phyloP scores from a whole-genome alignment of 140 eudicot genomes.

The Stevia rebaudiana region DNA sequence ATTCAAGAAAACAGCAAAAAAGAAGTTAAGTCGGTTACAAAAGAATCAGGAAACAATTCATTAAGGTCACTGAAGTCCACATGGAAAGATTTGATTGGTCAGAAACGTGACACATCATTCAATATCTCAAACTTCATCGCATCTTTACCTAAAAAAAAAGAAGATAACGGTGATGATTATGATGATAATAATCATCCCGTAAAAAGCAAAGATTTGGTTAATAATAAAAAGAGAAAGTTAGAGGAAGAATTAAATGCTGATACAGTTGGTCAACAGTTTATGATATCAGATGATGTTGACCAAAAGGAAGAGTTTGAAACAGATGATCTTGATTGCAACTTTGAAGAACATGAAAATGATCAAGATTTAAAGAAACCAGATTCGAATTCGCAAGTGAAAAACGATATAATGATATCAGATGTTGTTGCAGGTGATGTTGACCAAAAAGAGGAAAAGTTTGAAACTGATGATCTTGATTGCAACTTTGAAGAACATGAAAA shows the following conservation, averaged over 20 bases:
- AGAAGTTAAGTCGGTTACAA: constrained; percentile 24
- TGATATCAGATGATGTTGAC: constrained; percentile 16
- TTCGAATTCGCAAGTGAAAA: constrained; percentile 23
- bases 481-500: constrained; percentile 9
- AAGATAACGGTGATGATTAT: constrained; percentile 14
- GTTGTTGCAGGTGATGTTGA: constrained; percentile 12
- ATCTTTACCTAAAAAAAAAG: constrained; percentile 19
- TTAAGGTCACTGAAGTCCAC: constrained; percentile 45
- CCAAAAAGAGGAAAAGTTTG: constrained; percentile 19
- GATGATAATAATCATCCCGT: constrained; percentile 9
- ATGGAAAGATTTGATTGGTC: constrained; percentile 48
- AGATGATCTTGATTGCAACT: background rate
- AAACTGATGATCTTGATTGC: background rate
- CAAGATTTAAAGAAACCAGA: background rate
- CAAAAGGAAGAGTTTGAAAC: constrained; percentile 15
- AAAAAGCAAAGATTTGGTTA: background rate
- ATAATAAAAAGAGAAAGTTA: constrained; percentile 14
- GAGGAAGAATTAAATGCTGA: no score
- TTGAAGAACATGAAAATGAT: constrained; percentile 11
- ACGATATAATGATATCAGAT: no score
- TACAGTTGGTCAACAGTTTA: background rate
- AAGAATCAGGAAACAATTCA: constrained; percentile 22
- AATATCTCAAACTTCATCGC: constrained; percentile 38
- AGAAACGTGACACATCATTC: constrained; percentile 31
- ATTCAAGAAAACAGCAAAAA: constrained; percentile 17